A percentile compares a stretch with the other conserved stretches of the same genome.
These are phyloP conservation scores for Thalassiosira profunda DNA, from an alignment of 108 stramenopile species.

Conservation along the genomic window DNA sequence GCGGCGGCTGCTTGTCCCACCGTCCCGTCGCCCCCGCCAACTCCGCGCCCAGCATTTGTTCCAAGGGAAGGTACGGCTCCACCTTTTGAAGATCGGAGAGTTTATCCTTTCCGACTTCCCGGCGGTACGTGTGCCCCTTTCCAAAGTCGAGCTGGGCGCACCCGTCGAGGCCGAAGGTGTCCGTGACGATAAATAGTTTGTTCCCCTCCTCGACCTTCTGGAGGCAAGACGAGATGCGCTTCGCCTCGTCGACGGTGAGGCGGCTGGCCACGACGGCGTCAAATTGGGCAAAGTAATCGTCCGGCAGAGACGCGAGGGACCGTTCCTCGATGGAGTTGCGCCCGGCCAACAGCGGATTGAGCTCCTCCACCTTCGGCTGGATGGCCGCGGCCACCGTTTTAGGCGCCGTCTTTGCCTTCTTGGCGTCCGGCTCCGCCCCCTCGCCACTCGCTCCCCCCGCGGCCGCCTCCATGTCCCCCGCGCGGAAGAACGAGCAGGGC, in stretches of 20 bases:
- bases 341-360: slow-evolving; percentile 90
- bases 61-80: slow-evolving; percentile 59
- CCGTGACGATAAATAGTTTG: slow-evolving; percentile 69
- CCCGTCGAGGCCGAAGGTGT: slow-evolving; percentile 88
- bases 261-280: slow-evolving; percentile 86
- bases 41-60: slow-evolving; percentile 56
- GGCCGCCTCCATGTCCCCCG: slow-evolving; percentile 40
- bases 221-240: slow-evolving; percentile 52
- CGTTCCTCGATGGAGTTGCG: slow-evolving; percentile 70
- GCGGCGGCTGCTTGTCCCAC: slow-evolving; percentile 78
- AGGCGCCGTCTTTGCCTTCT: slow-evolving; percentile 39
- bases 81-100: slow-evolving; percentile 61
- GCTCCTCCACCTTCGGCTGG: slow-evolving; percentile 80
- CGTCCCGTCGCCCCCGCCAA: slow-evolving; percentile 63
- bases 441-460: slow-evolving; percentile 2
- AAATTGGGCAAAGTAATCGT: slow-evolving; percentile 77
- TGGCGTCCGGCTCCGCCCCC: slow-evolving; percentile 34
- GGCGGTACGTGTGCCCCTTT: slow-evolving; percentile 58
- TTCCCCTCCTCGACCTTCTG: slow-evolving; percentile 2
- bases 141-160: slow-evolving; percentile 85
- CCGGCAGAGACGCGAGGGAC: slow-evolving; percentile 51
- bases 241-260: slow-evolving; percentile 60
- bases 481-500: slow-evolving; percentile 53
- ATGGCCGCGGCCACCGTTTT: slow-evolving; percentile 70
- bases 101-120: slow-evolving; percentile 84